Evolutionary conservation across 2,329 filamentous ascomycete species (phyloP).

Genomic region (Sarocladium oryzae): DNA sequence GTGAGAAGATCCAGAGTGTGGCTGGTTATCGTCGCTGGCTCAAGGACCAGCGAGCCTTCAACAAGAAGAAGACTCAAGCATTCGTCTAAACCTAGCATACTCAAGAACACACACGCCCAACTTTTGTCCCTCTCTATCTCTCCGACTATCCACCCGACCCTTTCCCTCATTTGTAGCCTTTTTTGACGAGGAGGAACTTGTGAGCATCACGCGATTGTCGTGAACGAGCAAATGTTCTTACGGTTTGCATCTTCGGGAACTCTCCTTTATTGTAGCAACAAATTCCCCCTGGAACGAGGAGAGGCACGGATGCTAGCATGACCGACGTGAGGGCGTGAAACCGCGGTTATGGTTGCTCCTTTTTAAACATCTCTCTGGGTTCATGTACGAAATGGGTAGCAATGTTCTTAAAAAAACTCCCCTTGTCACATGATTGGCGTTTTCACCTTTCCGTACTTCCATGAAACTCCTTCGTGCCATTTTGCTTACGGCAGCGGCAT

Average conservation of each 20-base stretch:
- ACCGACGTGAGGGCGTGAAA: background rate
- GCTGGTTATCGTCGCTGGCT: constrained; percentile 89
- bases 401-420: constrained; percentile 18
- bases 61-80: constrained; percentile 78
- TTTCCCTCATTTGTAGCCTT: background rate
- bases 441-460: no score
- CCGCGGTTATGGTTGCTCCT: background rate
- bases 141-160: background rate
- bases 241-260: no score
- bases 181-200: background rate
- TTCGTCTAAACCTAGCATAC: constrained; percentile 30
- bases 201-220: background rate
- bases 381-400: constrained; percentile 16
- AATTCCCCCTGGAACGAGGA: constrained; percentile 10
- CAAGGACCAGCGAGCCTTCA: constrained; percentile 95
- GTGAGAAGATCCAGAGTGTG: constrained; percentile 95
- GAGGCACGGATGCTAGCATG: constrained; percentile 9
- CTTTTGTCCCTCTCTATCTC: background rate
- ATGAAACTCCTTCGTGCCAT: no score
- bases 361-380: background rate
- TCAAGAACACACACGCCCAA: background rate
- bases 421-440: constrained; percentile 16
- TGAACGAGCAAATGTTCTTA: background rate
- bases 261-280: constrained; percentile 8
- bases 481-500: constrained; percentile 42